Conservation (phyloP, 345 rosid species). For the Citropsis articulata region DNA sequence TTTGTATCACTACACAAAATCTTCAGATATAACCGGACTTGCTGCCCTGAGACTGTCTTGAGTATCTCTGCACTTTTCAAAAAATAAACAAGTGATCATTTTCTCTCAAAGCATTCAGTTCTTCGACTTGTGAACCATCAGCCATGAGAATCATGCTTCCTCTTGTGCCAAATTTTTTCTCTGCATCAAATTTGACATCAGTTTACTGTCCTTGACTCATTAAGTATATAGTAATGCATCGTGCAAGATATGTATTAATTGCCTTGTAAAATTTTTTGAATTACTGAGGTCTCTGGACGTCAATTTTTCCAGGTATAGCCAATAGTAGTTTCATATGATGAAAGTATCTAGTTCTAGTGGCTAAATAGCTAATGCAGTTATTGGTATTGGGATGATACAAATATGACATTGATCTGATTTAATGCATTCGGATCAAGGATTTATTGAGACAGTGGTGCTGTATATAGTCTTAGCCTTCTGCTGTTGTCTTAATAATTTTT, state of each 20-base stretch:
- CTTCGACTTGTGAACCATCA: conserved; percentile 81
- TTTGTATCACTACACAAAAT: not conserved
- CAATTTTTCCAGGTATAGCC: not conserved
- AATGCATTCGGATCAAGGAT: not conserved
- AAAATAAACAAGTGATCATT: conserved; percentile 72
- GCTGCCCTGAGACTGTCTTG: not conserved
- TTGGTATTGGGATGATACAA: not conserved
- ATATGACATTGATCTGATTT: not conserved
- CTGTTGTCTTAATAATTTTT: not conserved
- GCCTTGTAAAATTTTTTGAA: not conserved
- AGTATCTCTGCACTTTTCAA: conserved; percentile 22
- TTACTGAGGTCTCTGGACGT: not conserved
- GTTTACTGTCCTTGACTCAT: not conserved
- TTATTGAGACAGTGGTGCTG: not conserved
- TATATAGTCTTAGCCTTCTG: not conserved
- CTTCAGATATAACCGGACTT: not conserved
- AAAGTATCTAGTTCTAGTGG: not conserved
- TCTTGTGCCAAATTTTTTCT: conserved; percentile 65
- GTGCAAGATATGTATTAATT: not conserved
- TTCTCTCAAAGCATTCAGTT: conserved; percentile 68
- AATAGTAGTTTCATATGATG: not conserved
- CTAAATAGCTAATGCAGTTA: not conserved
- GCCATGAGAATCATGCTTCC: conserved; percentile 69
- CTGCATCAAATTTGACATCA: conserved; percentile 35
- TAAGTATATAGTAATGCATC: not conserved